phyloP scores from a whole-genome alignment of 2,329 filamentous ascomycete species.

The Aspergillus udagawae region DNA sequence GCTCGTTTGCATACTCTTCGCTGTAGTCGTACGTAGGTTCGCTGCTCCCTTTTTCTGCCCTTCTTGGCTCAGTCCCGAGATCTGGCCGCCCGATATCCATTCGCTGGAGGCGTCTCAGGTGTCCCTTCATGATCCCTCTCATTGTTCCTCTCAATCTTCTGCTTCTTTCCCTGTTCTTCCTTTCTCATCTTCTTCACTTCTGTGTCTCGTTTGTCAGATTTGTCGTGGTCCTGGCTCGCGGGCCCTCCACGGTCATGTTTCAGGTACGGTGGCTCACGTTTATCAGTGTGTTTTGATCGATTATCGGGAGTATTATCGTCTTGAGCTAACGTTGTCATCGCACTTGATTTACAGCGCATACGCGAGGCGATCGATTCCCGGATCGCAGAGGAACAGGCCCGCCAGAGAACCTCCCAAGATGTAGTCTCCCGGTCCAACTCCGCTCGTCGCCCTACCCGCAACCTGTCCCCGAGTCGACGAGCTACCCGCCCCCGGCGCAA shows the following conservation, averaged over 20 bases:
- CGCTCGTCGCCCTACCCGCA: slow-evolving; percentile 34
- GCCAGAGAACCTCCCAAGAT: slow-evolving; percentile 56
- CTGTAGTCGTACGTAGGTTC: background rate
- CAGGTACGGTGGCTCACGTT: slow-evolving; percentile 20
- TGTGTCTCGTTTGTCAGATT: slow-evolving; percentile 9
- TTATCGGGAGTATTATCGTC: slow-evolving; percentile 1
- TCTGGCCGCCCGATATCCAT: slow-evolving; percentile 18
- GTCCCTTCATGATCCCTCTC: slow-evolving; percentile 3
- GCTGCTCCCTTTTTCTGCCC: slow-evolving; percentile 5
- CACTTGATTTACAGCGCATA: slow-evolving; percentile 56
- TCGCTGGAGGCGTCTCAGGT: background rate
- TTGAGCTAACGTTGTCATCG: background rate
- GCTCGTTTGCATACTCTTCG: too few species aligned
- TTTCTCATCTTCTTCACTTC: slow-evolving; percentile 8
- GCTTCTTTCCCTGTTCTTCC: slow-evolving; percentile 7
- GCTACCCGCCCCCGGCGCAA: slow-evolving; percentile 31
- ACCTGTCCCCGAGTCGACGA: slow-evolving; percentile 26
- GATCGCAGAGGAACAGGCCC: slow-evolving; percentile 87
- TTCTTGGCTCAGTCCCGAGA: slow-evolving; percentile 15
- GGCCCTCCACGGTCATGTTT: slow-evolving; percentile 28
- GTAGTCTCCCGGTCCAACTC: slow-evolving; percentile 43
- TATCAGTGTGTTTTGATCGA: background rate
- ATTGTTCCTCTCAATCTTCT: slow-evolving; percentile 9
- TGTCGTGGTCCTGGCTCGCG: slow-evolving; percentile 17
- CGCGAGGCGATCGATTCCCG: slow-evolving; percentile 80